A percentile compares a stretch with the other conserved stretches of the same genome.
Evolutionary conservation across 2,329 filamentous ascomycete species (phyloP).

Genomic region (Xylaria sp.): DNA sequence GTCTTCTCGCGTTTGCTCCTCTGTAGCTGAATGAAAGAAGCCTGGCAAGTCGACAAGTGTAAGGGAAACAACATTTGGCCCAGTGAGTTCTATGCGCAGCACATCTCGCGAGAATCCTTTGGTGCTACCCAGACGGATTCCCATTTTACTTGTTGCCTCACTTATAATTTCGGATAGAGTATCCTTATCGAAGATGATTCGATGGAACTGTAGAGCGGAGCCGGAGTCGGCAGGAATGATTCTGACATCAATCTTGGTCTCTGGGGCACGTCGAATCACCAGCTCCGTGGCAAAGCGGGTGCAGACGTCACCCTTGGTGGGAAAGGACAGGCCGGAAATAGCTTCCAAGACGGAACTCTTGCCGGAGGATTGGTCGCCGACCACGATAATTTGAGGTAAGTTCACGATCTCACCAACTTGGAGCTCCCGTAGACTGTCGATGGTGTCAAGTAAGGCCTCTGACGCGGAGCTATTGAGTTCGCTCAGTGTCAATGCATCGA

Average conservation of each 20-base stretch:
- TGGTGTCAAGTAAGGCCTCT: neutral
- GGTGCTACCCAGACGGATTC: neutral
- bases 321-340: conserved; percentile 4
- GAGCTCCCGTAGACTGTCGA: conserved; percentile 1
- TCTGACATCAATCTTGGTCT: neutral
- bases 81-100: conserved; percentile 58
- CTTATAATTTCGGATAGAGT: neutral
- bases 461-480: neutral
- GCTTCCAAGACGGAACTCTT: conserved; percentile 27
- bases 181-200: neutral
- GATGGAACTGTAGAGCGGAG: neutral
- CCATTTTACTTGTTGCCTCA: neutral
- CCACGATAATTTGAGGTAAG: conserved; percentile 23
- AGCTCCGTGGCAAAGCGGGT: conserved; percentile 20
- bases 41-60: conserved; percentile 69
- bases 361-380: conserved; percentile 22
- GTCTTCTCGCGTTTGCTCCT: conserved; percentile 56
- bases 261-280: neutral
- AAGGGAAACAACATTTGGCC: conserved; percentile 59
- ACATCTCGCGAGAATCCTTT: conserved; percentile 47
- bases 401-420: neutral
- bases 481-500: neutral
- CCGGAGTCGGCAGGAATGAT: neutral
- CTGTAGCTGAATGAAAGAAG: conserved; percentile 59
- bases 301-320: conserved; percentile 5